These are phyloP conservation scores for Epicoccum nigrum DNA, from an alignment of 2,329 filamentous ascomycete species.

Conservation along the genomic window DNA sequence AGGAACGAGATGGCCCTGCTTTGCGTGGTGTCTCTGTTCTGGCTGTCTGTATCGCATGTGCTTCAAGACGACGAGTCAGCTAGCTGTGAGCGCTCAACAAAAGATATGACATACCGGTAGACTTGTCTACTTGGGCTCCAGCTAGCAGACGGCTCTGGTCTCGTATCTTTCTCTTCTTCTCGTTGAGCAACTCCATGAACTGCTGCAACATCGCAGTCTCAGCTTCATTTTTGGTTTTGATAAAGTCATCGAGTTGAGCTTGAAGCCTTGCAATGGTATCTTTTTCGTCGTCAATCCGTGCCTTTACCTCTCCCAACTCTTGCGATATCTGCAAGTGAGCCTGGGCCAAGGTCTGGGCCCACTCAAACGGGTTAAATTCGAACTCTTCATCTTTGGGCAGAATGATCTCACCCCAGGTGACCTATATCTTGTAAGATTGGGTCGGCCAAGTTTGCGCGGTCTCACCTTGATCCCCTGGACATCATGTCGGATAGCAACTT, in stretches of 20 bases:
- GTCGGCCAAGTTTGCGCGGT: conserved; percentile 13
- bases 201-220: conserved; percentile 72
- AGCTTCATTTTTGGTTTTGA: conserved; percentile 68
- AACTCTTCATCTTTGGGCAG: conserved; percentile 63
- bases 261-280: conserved; percentile 64
- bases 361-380: conserved; percentile 70
- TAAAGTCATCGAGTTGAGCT: conserved; percentile 69
- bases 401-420: conserved; percentile 69
- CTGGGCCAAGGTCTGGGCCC: conserved; percentile 67
- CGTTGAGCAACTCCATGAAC: conserved; percentile 73
- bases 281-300: conserved; percentile 58
- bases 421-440: conserved; percentile 31
- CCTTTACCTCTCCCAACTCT: conserved; percentile 52
- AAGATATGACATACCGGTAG: conserved; percentile 29
- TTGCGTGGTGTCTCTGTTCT: conserved; percentile 37
- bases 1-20: conserved; percentile 41
- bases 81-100: background rate
- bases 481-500: conserved; percentile 68
- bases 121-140: conserved; percentile 55
- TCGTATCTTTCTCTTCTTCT: conserved; percentile 80
- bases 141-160: conserved; percentile 71
- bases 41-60: conserved; percentile 35
- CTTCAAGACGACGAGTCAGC: conserved; percentile 19
- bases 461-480: conserved; percentile 69
- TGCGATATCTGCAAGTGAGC: conserved; percentile 55